Percentiles rank a stretch among this genome's conserved stretches.
Evolutionary conservation across 805 yeast species (phyloP).

Genomic region (Clavispora fructus): DNA sequence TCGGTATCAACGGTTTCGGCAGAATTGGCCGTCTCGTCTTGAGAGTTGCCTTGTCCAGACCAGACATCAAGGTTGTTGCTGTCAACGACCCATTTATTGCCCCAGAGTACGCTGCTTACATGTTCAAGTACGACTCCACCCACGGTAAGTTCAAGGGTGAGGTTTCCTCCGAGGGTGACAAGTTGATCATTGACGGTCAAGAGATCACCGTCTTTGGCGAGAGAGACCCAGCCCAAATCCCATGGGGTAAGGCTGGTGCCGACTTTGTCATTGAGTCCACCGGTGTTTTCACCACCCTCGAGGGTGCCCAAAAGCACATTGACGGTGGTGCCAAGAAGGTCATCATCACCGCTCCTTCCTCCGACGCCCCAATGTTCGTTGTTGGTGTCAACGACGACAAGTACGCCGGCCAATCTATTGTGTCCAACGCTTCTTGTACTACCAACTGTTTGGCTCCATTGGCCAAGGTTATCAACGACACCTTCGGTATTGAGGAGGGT

Average conservation of each 20-base stretch:
- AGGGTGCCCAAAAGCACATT: conserved; percentile 78
- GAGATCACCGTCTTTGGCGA: conserved; percentile 67
- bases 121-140: conserved; percentile 94
- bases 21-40: conserved; percentile 88
- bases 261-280: conserved; percentile 90
- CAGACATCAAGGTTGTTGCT: conserved; percentile 77
- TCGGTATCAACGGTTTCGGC: conserved; percentile 94
- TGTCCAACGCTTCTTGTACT: conserved; percentile 94
- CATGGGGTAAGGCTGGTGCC: conserved; percentile 82
- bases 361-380: conserved; percentile 94
- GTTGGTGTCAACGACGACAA: conserved; percentile 82
- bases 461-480: conserved; percentile 84
- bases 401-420: conserved; percentile 69
- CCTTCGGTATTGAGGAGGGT: conserved; percentile 84
- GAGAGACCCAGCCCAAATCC: conserved; percentile 79
- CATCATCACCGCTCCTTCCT: conserved; percentile 88
- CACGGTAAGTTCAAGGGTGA: conserved; percentile 82
- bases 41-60: conserved; percentile 71
- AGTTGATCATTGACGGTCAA: conserved; percentile 64
- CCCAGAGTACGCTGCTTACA: conserved; percentile 87
- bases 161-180: conserved; percentile 53
- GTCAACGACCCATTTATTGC: conserved; percentile 89
- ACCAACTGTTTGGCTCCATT: conserved; percentile 94
- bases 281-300: conserved; percentile 84
- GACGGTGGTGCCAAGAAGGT: conserved; percentile 94